Base-by-base conservation (phyloP, 352 stramenopile genomes). In the Blastocystis hominis region DNA sequence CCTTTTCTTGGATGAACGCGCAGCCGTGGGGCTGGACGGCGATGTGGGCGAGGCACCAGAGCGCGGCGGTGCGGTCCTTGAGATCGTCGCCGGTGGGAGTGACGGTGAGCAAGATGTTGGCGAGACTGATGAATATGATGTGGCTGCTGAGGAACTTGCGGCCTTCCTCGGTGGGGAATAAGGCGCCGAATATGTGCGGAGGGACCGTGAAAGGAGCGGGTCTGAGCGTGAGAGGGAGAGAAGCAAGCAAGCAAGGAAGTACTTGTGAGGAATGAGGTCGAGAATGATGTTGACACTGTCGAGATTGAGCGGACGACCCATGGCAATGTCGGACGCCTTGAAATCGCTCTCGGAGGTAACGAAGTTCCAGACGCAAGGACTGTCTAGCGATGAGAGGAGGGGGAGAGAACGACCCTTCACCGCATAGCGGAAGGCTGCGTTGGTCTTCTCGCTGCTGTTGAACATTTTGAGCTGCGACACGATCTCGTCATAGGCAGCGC, bases 211-310 rank as follows among this genome's bases (percentile, higher is more conserved):
- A 84, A 2, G 72, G 50, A 63, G 47, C 15, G 20, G 72, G 72
- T 46, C 72, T 84, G n/a, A 2, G n/a, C 3, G 30, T 69, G 15
- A 84, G 30, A 15, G 4, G 40, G 46, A 0, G 2, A 69, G 44
- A 10, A 54, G 5, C 24, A 30, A 30, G 24, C 24, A 30, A 30
- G 24, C 24, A 30, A 30, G 24, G 0, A 30, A 6, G 20, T 0
- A 84, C 72, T 84, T 84, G 50, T 84, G 72, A 17, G 72, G 72
- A 50, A 69, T 68, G 7, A 84, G 47, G 38, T 84, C 72, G 13
- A 84, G 20, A 30, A 84, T 68, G 50, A 84, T 68, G 13, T 68
- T 30, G 4, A 84, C 72, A 46, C 47, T 54, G 10, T 84, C 46
- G 20, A 84, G 36, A 50, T 34, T 68, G 50, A 84, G 68, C n/a